Conservation (phyloP, 306 rosid species). For the Cotoneaster glaucophyllus region DNA sequence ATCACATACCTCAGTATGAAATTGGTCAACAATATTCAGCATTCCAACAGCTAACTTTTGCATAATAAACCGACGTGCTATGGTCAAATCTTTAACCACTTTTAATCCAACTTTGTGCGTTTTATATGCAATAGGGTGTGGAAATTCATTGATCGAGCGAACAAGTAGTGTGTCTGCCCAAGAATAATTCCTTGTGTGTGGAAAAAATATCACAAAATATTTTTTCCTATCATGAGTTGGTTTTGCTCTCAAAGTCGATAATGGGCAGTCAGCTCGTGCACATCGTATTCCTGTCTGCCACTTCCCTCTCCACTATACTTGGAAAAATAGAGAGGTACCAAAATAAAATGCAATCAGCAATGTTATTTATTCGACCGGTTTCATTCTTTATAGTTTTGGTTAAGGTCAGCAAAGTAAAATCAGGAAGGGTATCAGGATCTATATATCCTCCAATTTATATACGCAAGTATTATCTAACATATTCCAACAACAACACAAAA, state of each 20-base stretch:
- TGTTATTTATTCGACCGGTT: background rate
- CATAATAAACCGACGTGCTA: conserved; percentile 84
- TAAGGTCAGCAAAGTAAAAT: background rate
- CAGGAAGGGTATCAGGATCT: background rate
- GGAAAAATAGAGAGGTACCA: conserved; percentile 20
- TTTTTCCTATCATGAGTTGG: conserved; percentile 93
- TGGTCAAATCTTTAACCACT: conserved; percentile 67
- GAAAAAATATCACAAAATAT: conserved; percentile 85
- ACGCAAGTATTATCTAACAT: background rate
- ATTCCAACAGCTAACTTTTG: conserved; percentile 79
- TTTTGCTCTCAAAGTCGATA: conserved; percentile 89
- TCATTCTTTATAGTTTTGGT: background rate
- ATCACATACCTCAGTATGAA: conserved; percentile 69
- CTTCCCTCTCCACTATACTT: conserved; percentile 91
- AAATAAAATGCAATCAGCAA: conserved; percentile 24
- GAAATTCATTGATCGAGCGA: conserved; percentile 65
- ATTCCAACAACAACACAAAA: background rate
- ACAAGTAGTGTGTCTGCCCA: conserved; percentile 93
- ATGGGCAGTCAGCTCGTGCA: conserved; percentile 92
- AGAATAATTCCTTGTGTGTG: conserved; percentile 81
- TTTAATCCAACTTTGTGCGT: conserved; percentile 68
- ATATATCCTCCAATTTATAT: background rate
- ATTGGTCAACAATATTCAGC: conserved; percentile 81
- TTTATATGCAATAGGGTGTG: conserved; percentile 82
- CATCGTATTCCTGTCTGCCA: conserved; percentile 98